Conservation (phyloP, 495 filamentous ascomycete genomes). For the Trichoderma reesei region DNA sequence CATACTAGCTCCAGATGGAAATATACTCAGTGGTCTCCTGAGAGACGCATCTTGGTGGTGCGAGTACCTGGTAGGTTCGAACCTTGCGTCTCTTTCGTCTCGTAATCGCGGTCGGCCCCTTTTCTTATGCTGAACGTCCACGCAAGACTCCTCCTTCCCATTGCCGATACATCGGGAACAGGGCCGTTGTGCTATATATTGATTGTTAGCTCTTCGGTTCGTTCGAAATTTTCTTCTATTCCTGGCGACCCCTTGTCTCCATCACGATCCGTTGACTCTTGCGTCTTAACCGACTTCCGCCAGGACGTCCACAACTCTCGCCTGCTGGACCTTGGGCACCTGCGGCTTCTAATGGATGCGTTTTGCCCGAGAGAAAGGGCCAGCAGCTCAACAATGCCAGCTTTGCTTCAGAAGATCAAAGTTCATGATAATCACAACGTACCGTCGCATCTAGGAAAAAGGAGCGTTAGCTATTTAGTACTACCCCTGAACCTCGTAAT, state of each 20-base stretch:
- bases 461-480: constrained; percentile 13
- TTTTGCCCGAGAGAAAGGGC: not conserved
- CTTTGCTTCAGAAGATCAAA: constrained; percentile 9
- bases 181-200: constrained; percentile 44
- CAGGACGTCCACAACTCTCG: not conserved
- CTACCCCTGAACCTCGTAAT: constrained; percentile 16
- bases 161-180: constrained; percentile 52
- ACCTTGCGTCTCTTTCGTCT: constrained; percentile 59
- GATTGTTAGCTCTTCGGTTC: constrained; percentile 2
- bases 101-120: constrained; percentile 83
- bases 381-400: not conserved
- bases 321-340: not conserved
- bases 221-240: not conserved
- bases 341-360: not conserved
- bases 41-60: constrained; percentile 30
- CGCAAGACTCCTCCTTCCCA: constrained; percentile 71
- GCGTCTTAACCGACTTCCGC: no score
- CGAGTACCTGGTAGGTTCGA: constrained; percentile 39
- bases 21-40: constrained; percentile 36
- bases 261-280: not conserved
- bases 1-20: constrained; percentile 26
- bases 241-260: not conserved
- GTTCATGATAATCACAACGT: constrained; percentile 20
- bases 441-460: constrained; percentile 39
- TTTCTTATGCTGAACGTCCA: constrained; percentile 96